These are phyloP conservation scores for Fusarium vanettenii DNA, from an alignment of 2,329 filamentous ascomycete species.

Conservation along the genomic window DNA sequence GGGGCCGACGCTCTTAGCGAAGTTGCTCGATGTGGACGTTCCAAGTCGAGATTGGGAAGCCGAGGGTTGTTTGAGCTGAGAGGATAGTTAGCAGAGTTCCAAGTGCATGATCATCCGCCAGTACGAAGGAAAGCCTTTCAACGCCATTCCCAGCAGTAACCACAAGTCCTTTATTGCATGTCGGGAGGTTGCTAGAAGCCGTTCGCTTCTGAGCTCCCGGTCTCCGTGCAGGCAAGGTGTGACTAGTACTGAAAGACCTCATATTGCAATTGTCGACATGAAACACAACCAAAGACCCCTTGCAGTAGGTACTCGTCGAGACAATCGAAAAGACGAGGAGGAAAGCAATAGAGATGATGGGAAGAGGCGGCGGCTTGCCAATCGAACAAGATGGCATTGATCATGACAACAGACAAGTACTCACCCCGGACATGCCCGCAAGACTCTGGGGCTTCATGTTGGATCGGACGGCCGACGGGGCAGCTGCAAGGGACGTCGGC, in stretches of 20 bases:
- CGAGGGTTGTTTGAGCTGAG: constrained; percentile 51
- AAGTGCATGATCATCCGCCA: not conserved
- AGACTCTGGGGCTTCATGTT: constrained; percentile 60
- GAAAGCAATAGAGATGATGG: not conserved
- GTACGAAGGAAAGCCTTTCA: constrained; percentile 23
- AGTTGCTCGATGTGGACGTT: constrained; percentile 56
- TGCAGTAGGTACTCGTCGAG: constrained; percentile 9
- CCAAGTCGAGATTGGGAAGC: constrained; percentile 51
- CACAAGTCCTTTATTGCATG: not conserved
- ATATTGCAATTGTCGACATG: not conserved
- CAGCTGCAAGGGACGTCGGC: constrained; percentile 50
- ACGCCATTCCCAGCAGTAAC: not conserved
- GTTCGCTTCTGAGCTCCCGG: constrained; percentile 7
- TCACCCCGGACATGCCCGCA: constrained; percentile 46
- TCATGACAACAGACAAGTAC: constrained; percentile 20
- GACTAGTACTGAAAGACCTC: not conserved
- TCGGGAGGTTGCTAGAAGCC: constrained; percentile 3
- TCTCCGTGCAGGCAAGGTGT: not conserved
- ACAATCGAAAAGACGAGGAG: not conserved
- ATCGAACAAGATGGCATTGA: not conserved
- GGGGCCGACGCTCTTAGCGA: constrained; percentile 68
- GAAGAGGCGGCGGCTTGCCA: not conserved
- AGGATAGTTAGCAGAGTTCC: constrained; percentile 7
- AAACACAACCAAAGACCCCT: not conserved
- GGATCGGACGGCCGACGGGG: constrained; percentile 55